Percentiles rank a stretch among this genome's conserved stretches.
These are phyloP conservation scores for Penicillium rolfsii DNA, from an alignment of 2,329 filamentous ascomycete species.

Conservation along the genomic window DNA sequence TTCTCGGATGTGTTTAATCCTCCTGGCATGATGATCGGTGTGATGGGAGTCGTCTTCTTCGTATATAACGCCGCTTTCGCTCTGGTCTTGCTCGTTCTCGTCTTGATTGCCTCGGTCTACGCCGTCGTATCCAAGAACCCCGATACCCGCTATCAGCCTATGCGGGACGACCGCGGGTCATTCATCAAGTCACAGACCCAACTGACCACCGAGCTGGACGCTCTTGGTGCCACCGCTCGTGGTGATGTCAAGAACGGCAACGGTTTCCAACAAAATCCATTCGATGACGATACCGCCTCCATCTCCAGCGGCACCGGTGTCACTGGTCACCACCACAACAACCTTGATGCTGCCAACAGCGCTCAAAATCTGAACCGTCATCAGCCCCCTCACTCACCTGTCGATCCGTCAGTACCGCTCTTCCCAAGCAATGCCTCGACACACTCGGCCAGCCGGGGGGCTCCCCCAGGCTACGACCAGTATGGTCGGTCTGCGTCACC, in stretches of 20 bases:
- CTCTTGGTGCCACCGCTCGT: slow-evolving; percentile 82
- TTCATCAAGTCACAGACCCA: slow-evolving; percentile 97
- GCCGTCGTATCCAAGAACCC: slow-evolving; percentile 91
- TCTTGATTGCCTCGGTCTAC: slow-evolving; percentile 75
- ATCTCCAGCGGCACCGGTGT: slow-evolving; percentile 57
- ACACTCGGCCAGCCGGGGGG: slow-evolving; percentile 36
- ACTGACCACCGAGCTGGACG: slow-evolving; percentile 84
- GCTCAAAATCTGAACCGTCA: slow-evolving; percentile 33
- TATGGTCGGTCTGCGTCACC: slow-evolving; percentile 37
- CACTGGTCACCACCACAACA: slow-evolving; percentile 54
- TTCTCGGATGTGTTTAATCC: slow-evolving; percentile 87
- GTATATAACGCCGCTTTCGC: slow-evolving; percentile 83
- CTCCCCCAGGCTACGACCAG: slow-evolving; percentile 44
- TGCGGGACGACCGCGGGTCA: slow-evolving; percentile 92
- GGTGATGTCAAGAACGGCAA: slow-evolving; percentile 70
- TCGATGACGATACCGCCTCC: slow-evolving; percentile 73
- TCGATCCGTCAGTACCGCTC: slow-evolving; percentile 51
- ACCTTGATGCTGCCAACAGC: slow-evolving; percentile 37
- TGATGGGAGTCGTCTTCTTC: slow-evolving; percentile 89
- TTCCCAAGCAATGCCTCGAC: slow-evolving; percentile 50
- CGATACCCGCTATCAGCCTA: slow-evolving; percentile 91
- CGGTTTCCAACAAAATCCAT: slow-evolving; percentile 58
- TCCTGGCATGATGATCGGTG: slow-evolving; percentile 79
- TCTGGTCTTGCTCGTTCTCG: slow-evolving; percentile 78
- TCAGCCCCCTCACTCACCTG: slow-evolving; percentile 53